phyloP scores from a whole-genome alignment of 495 filamentous ascomycete species.

The Aspergillus funiculosus region DNA sequence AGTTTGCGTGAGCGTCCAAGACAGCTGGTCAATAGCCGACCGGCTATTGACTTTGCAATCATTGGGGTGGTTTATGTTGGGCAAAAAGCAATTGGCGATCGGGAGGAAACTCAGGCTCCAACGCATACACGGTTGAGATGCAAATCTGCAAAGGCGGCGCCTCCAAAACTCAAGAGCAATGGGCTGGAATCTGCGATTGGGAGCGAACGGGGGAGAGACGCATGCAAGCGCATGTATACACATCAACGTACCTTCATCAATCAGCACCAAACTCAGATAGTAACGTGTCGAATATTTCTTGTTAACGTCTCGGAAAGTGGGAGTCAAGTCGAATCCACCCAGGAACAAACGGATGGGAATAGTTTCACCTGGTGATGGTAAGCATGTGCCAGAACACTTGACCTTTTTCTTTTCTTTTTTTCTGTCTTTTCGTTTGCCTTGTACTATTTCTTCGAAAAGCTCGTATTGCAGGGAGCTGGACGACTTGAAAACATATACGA shows the following conservation, averaged over 20 bases:
- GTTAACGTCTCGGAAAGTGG: constrained; percentile 99
- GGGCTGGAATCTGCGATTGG: neutral
- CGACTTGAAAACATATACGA: neutral
- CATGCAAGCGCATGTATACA: constrained; percentile 3
- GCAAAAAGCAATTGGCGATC: constrained; percentile 7
- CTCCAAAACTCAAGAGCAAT: constrained; percentile 1
- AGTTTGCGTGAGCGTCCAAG: constrained; percentile 18
- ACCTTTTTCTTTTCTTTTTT: neutral
- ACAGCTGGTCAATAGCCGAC: constrained; percentile 31
- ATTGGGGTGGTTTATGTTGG: constrained; percentile 5
- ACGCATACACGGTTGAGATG: constrained; percentile 8
- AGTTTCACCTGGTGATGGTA: constrained; percentile 65
- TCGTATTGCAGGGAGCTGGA: neutral
- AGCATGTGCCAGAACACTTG: constrained; percentile 15
- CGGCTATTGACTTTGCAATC: constrained; percentile 30
- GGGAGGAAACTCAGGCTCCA: constrained; percentile 11
- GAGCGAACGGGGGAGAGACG: constrained; percentile 4
- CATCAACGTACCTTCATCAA: constrained; percentile 73
- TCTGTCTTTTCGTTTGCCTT: neutral
- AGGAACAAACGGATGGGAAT: constrained; percentile 98
- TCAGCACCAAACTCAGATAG: constrained; percentile 92
- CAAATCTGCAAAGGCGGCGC: neutral
- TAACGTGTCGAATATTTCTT: constrained; percentile 99
- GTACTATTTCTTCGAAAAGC: neutral
- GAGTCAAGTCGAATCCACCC: constrained; percentile 94